Conservation (phyloP, 208 protist species). For the Trypanosoma avium region DNA sequence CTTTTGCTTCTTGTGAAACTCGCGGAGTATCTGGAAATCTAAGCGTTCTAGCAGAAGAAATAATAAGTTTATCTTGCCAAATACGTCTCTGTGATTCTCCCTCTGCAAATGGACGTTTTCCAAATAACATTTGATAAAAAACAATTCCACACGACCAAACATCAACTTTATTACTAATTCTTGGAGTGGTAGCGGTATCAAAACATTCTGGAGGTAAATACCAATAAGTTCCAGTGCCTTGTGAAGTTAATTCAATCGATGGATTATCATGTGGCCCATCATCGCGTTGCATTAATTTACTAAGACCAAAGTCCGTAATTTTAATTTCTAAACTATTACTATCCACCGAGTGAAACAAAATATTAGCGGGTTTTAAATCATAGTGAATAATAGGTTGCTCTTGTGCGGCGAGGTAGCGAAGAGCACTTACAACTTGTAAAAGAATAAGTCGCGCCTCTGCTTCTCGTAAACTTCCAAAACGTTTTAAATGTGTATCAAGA, state of each 20-base stretch:
- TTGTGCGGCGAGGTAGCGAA: conserved; percentile 90
- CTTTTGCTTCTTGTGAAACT: conserved; percentile 81
- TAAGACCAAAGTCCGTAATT: conserved; percentile 97
- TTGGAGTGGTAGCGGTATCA: conserved; percentile 78
- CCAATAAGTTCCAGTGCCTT: conserved; percentile 97
- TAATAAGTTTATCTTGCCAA: conserved; percentile 81
- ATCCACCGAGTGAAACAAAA: conserved; percentile 71
- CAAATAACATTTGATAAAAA: conserved; percentile 96
- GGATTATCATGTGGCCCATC: conserved; percentile 65
- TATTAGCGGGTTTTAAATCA: conserved; percentile 91
- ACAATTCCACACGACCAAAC: conserved; percentile 94
- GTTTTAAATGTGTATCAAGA: conserved; percentile 91
- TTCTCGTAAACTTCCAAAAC: conserved; percentile 76
- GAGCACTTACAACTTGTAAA: conserved; percentile 86
- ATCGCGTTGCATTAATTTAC: conserved; percentile 89
- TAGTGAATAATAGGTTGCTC: conserved; percentile 91
- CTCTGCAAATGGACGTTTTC: conserved; percentile 93
- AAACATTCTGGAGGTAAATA: conserved; percentile 97
- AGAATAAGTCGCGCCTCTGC: conserved; percentile 89
- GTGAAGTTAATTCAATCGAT: conserved; percentile 94
- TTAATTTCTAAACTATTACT: conserved; percentile 83
- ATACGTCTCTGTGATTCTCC: conserved; percentile 86
- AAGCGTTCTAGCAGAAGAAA: conserved; percentile 54
- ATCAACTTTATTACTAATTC: conserved; percentile 88
- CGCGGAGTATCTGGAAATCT: conserved; percentile 66